These are phyloP conservation scores for Naegleria fowleri DNA, from an alignment of 208 protist species.

Conservation along the genomic window DNA sequence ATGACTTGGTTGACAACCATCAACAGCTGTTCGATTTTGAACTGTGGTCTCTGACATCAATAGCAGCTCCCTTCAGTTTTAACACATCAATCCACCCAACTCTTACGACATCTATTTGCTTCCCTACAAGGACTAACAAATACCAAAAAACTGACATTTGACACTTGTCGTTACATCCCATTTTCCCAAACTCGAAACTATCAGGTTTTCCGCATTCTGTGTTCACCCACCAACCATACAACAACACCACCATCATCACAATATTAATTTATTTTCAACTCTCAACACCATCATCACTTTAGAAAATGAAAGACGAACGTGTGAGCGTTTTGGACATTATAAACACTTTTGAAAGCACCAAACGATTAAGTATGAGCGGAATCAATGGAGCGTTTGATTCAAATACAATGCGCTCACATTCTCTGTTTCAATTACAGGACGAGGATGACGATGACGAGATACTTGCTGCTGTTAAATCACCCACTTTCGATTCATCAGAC, in stretches of 20 bases:
- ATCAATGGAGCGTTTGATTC: background rate
- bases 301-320: slow-evolving; percentile 7
- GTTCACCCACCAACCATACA: background rate
- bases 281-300: background rate
- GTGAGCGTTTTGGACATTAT: background rate
- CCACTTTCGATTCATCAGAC: background rate
- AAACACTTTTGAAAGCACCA: background rate
- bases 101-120: too few relatives aligned
- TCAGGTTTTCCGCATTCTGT: background rate
- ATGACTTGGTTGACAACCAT: too few relatives aligned
- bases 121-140: too few relatives aligned
- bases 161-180: background rate
- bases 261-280: background rate
- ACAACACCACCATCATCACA: background rate
- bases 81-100: too few relatives aligned
- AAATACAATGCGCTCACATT: background rate
- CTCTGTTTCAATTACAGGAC: background rate
- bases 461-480: background rate
- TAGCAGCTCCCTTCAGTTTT: too few relatives aligned
- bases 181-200: background rate
- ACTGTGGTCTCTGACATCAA: too few relatives aligned
- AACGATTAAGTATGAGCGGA: background rate
- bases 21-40: too few relatives aligned
- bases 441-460: background rate
- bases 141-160: background rate